A percentile compares a stretch with the other conserved stretches of the same genome.
Evolutionary conservation across 352 stramenopile genomes (phyloP).

Genomic region (Peronospora destructor): DNA sequence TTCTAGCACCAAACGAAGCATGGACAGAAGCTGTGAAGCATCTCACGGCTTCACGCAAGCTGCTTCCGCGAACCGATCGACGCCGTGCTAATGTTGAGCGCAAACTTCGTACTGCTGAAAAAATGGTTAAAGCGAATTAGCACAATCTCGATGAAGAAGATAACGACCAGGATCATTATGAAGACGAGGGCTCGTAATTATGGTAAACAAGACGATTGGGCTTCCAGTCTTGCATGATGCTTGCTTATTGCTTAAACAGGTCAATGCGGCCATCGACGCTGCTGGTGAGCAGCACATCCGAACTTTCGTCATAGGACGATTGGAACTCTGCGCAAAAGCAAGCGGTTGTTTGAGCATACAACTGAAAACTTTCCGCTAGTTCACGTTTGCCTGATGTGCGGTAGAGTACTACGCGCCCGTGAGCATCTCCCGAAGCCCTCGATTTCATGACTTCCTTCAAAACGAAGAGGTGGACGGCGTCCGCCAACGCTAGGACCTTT

Average conservation of each 20-base stretch:
- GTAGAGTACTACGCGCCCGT: slow-evolving; percentile 46
- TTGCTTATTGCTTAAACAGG: slow-evolving; percentile 11
- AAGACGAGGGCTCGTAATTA: slow-evolving; percentile 26
- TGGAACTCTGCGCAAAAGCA: slow-evolving; percentile 39
- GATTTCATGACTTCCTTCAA: slow-evolving; percentile 32
- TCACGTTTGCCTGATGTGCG: slow-evolving; percentile 13
- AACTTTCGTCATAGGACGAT: not conserved
- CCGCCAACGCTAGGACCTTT: slow-evolving; percentile 16
- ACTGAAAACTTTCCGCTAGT: slow-evolving; percentile 17
- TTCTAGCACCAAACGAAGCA: slow-evolving; percentile 64
- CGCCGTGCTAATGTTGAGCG: slow-evolving; percentile 42
- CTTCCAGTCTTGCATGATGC: not conserved
- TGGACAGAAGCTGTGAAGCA: slow-evolving; percentile 72
- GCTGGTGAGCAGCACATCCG: slow-evolving; percentile 20
- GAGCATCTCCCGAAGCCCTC: slow-evolving; percentile 43
- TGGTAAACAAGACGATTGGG: slow-evolving; percentile 18
- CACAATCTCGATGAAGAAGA: slow-evolving; percentile 14
- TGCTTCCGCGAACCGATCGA: slow-evolving; percentile 53
- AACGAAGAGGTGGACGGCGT: slow-evolving; percentile 12
- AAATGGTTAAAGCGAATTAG: slow-evolving; percentile 23
- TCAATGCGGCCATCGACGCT: slow-evolving; percentile 25
- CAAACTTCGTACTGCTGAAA: slow-evolving; percentile 53
- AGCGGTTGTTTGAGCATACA: slow-evolving; percentile 14
- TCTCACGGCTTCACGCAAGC: slow-evolving; percentile 46
- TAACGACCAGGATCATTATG: slow-evolving; percentile 22